Evolutionary conservation across 2,329 filamentous ascomycete genomes (phyloP), one percentile per base, ranked within the genome.

Genomic region (Trichoderma sp.): DNA sequence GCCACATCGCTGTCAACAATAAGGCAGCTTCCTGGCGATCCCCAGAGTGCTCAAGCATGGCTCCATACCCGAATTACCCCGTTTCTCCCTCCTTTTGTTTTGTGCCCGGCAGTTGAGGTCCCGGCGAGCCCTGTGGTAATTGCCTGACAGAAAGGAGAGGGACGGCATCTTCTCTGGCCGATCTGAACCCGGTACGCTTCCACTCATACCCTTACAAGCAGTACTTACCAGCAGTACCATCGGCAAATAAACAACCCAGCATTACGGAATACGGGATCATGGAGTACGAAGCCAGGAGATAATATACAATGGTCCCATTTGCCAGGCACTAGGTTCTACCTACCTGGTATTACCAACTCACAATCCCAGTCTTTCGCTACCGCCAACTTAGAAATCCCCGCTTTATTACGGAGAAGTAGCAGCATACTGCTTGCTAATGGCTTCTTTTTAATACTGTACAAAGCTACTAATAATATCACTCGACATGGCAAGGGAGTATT

Each of bases 91-190:
- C 53, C 35, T 58, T 47, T 67, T 37, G 63, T 58, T 47, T 67
- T 37, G 63, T 58, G 29, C 37, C 53, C 63, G 55, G 63, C 63
- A 67, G 58, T 59, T 67, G 40, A 31, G 24, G 31, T n/a, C 40
- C 43, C 60, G 16, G 24, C 29, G 40, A 56, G 62, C 62, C 62
- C 63, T 57, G 63, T 49, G n/a, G 19, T 58, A 43, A 58, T 58
- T 65, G 52, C 27, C 49, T 57, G 52, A 49, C 53, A 58, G 63
- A 67, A 67, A 67, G 63, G 55, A 67, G 55, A 35, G 56, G 55
- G 63, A 58, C 55, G 57, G 24, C 13, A 35, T 16, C 43, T 49
- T 21, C 13, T 40, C 33, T 58, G n/a, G 53, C 37, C 53, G 55
- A 58, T 49, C 40, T 49, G 37, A 58, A 24, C 52, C 35, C 2